These are phyloP conservation scores for Ceratobasidium sp. DNA, from an alignment of 1,284 basidiomycete genomes.

Conservation along the genomic window DNA sequence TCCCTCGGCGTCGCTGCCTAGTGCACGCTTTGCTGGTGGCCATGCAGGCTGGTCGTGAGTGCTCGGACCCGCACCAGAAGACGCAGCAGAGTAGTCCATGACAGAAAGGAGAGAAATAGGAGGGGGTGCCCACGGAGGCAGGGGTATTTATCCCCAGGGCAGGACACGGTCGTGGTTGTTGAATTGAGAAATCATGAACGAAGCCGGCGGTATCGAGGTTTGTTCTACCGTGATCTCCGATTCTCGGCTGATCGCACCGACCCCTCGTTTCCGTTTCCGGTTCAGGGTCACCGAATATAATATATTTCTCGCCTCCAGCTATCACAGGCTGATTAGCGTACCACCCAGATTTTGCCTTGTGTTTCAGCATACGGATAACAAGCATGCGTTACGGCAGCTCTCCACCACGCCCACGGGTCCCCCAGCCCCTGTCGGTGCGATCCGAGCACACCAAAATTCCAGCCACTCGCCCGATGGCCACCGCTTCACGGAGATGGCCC, in stretches of 20 bases:
- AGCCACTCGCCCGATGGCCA: not conserved
- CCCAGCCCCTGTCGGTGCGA: not conserved
- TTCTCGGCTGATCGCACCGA: conserved; percentile 13
- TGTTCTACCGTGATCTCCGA: conserved; percentile 24
- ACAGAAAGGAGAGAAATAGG: not conserved
- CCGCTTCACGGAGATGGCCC: not conserved
- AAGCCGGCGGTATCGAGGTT: conserved; percentile 24
- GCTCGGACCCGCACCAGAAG: conserved; percentile 9
- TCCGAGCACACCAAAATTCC: not conserved
- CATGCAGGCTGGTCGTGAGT: not conserved
- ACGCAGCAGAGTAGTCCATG: not conserved
- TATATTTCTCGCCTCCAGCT: not conserved
- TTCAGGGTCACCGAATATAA: not conserved
- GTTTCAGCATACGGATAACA: not conserved
- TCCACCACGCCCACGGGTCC: not conserved
- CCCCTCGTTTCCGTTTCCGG: not conserved
- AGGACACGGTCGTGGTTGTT: not conserved
- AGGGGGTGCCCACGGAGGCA: not conserved
- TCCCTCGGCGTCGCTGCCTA: conserved; percentile 3
- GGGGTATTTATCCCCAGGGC: not conserved
- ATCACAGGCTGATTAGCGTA: not conserved
- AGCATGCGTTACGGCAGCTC: not conserved
- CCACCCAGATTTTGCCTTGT: not conserved
- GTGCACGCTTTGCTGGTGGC: conserved; percentile 1
- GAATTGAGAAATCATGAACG: not conserved